phyloP scores from a whole-genome alignment of 257 asterid genomes.

The Capsicum rhomboideum region DNA sequence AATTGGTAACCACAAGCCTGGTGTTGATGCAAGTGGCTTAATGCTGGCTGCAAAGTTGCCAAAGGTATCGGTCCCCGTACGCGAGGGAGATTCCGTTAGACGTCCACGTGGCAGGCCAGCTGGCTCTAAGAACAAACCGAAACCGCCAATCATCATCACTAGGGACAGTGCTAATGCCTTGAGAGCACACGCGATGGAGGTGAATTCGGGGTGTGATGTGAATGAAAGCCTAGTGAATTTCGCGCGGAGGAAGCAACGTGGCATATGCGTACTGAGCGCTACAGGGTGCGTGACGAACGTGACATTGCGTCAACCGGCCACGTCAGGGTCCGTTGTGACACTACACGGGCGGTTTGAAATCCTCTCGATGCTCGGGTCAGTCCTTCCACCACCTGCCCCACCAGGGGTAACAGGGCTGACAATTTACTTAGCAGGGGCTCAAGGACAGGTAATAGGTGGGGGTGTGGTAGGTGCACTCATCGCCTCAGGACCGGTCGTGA shows the following conservation, averaged over 20 bases:
- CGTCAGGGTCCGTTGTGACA: conserved; percentile 66
- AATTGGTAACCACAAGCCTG: neutral
- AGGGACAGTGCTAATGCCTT: conserved; percentile 80
- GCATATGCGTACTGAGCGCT: conserved; percentile 67
- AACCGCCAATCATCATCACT: conserved; percentile 86
- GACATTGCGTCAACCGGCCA: conserved; percentile 63
- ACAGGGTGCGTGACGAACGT: conserved; percentile 84
- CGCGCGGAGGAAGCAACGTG: conserved; percentile 63
- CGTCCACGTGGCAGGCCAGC: conserved; percentile 89
- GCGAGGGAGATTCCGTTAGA: conserved; percentile 28
- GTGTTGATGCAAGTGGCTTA: conserved; percentile 7
- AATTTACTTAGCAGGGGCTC: conserved; percentile 69
- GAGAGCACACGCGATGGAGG: conserved; percentile 83
- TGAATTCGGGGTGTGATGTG: conserved; percentile 63
- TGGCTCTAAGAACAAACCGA: conserved; percentile 93
- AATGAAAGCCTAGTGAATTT: conserved; percentile 50
- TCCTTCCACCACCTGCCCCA: conserved; percentile 89
- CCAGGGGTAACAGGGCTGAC: conserved; percentile 74
- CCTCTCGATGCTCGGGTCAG: conserved; percentile 64
- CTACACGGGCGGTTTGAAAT: conserved; percentile 85
- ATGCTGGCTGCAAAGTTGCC: conserved; percentile 12
- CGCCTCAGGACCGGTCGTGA: conserved; percentile 91
- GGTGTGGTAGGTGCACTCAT: conserved; percentile 68
- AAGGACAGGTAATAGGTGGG: conserved; percentile 92
- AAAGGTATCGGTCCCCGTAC: conserved; percentile 14